Base-by-base conservation (phyloP, 2,329 filamentous ascomycete genomes). In the Pyricularia sp. region DNA sequence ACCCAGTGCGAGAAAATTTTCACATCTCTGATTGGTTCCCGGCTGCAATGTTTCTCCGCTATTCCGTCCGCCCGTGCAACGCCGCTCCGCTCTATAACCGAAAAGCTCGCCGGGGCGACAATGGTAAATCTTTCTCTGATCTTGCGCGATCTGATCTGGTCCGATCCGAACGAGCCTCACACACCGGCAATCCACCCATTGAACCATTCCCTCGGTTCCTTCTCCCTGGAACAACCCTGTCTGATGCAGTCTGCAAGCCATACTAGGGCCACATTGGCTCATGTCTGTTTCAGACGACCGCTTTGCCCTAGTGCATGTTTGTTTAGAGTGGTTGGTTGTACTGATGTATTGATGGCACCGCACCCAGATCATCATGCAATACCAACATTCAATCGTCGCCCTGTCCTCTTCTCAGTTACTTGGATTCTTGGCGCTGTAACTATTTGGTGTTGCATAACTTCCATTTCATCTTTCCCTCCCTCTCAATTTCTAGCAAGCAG, bases 151-250 rank as follows among this genome's bases (percentile, higher is more conserved):
- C 58, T 61, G 23, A 61, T 61, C 58, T 23, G 58, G 25, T 61
- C n/a, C 17, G 25, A 26, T 61, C 25, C 10, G 58, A 61, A 26
- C 4, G 25, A 25, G 10, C n/a, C 58, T 25, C 58, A 26, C 23
- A 26, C 3, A 61, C n/a, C 58, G 10, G 20, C 23, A 17, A 61
- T 25, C 58, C 58, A 26, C 10, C 23, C 58, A 61, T 61, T 26
- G 14, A 25, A 61, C 58, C 58, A 61, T 61, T 61, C 58, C 58
- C 58, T 61, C 58, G 58, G 28, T 28, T 65, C 63, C 20, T 12
- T 20, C 63, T 65, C 63, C 63, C 63, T 65, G 63, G 58, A 26
- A 61, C n/a, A 61, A 61, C 58, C 58, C 58, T 61, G 58, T n/a
- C 26, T 61, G 58, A 61, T 9, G 58, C 58, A 23, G 26, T 61